Conservation (phyloP, 768 basidiomycete genomes). For the Lactifluus pinguis region DNA sequence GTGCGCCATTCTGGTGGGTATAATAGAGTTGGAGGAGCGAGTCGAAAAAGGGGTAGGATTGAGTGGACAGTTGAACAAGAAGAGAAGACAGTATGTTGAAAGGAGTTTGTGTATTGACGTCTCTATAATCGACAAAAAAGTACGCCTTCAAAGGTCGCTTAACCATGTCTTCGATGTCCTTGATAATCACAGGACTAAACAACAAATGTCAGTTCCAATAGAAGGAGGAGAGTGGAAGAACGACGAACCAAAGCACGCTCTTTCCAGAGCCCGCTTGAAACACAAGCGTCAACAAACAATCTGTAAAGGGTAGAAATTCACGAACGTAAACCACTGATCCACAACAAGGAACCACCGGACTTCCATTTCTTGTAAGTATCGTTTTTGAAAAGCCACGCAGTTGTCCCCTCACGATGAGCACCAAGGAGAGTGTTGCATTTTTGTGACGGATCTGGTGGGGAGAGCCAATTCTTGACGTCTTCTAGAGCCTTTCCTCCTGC, state of each 20-base stretch:
- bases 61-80: background rate
- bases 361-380: background rate
- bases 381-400: background rate
- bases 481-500: background rate
- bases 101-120: background rate
- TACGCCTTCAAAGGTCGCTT: background rate
- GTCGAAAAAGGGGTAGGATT: background rate
- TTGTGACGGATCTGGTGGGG: background rate
- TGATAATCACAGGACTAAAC: background rate
- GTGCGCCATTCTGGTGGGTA: background rate
- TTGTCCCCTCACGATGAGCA: background rate
- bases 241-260: constrained; percentile 2
- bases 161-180: background rate
- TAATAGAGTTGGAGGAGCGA: background rate
- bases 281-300: background rate
- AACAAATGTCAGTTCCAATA: background rate
- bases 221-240: background rate
- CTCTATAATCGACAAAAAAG: background rate
- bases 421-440: background rate
- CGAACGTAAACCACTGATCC: constrained; percentile 3
- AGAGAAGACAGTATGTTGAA: background rate
- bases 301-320: background rate
- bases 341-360: background rate
- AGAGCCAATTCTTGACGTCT: background rate
- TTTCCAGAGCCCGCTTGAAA: constrained; percentile 3